Percentiles rank a stretch among this genome's conserved stretches.
Conservation (phyloP, 1,284 basidiomycete species). For the Mycena citricolor region DNA sequence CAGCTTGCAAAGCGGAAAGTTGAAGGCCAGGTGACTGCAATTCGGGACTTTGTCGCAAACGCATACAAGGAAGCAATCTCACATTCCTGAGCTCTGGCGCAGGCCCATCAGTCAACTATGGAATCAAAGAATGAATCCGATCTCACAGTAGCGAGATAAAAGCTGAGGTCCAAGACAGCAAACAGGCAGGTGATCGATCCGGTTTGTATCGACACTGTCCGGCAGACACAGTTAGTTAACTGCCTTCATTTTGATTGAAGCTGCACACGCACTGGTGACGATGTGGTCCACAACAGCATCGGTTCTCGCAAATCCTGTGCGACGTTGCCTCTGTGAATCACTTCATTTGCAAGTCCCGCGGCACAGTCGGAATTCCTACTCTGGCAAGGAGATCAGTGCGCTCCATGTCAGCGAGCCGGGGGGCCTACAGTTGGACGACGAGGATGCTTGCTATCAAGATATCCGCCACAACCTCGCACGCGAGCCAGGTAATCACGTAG, state of each 20-base stretch:
- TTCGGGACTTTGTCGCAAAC: too few species aligned
- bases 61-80: too few species aligned
- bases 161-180: constrained; percentile 34
- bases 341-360: too few species aligned
- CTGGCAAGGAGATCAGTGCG: not conserved
- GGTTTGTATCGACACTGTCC: constrained; percentile 40
- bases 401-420: too few species aligned
- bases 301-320: constrained; percentile 32
- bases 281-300: constrained; percentile 37
- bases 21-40: constrained; percentile 40
- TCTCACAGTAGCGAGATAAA: constrained; percentile 36
- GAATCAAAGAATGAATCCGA: not conserved
- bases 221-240: too few species aligned
- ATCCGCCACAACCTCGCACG: constrained; percentile 33
- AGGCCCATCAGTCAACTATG: too few species aligned
- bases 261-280: constrained; percentile 38
- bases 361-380: not conserved
- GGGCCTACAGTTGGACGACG: constrained; percentile 36
- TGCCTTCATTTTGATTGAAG: not conserved
- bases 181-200: constrained; percentile 35
- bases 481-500: constrained; percentile 32
- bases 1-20: constrained; percentile 42
- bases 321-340: constrained; percentile 44
- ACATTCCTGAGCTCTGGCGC: too few species aligned
- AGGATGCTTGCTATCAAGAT: constrained; percentile 37